Evolutionary conservation across 257 asterid species (phyloP).

Genomic region (Linderniella brevidens): DNA sequence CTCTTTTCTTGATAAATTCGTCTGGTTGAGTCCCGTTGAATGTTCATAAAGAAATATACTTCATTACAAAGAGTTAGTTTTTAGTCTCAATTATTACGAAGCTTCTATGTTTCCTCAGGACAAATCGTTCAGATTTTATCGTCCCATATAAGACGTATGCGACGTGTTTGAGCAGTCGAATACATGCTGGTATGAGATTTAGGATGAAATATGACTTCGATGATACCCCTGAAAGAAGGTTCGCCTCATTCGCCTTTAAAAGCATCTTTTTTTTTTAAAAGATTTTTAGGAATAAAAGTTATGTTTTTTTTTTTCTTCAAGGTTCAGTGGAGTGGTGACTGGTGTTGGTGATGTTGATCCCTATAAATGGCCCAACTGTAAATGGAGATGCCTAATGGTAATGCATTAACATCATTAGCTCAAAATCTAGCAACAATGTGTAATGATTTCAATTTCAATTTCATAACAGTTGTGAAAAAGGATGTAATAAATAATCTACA

Average conservation of each 20-base stretch:
- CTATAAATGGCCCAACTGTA: constrained; percentile 74
- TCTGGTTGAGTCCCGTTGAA: no score
- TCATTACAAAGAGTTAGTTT: no score
- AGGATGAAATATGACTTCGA: constrained; percentile 76
- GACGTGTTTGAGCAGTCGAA: constrained; percentile 18
- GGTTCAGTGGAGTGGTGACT: constrained; percentile 89
- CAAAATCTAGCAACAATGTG: not conserved
- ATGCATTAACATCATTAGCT: not conserved
- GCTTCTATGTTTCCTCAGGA: not conserved
- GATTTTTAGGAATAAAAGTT: not conserved
- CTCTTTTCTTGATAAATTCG: not conserved
- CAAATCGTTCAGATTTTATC: constrained; percentile 44
- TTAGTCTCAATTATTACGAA: no score
- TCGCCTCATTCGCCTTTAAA: not conserved
- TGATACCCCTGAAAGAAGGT: constrained; percentile 95
- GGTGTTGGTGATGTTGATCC: constrained; percentile 70
- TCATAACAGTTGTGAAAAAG: not conserved
- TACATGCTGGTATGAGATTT: constrained; percentile 72
- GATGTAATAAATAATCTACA: constrained; percentile 4
- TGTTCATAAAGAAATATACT: no score
- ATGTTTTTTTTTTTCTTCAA: constrained; percentile 14
- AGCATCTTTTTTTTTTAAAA: not conserved
- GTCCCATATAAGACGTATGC: constrained; percentile 57
- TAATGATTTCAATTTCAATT: no score
- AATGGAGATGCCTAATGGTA: constrained; percentile 95